phyloP scores from a whole-genome alignment of 2,329 filamentous ascomycete genomes.

The Talaromyces sp. region DNA sequence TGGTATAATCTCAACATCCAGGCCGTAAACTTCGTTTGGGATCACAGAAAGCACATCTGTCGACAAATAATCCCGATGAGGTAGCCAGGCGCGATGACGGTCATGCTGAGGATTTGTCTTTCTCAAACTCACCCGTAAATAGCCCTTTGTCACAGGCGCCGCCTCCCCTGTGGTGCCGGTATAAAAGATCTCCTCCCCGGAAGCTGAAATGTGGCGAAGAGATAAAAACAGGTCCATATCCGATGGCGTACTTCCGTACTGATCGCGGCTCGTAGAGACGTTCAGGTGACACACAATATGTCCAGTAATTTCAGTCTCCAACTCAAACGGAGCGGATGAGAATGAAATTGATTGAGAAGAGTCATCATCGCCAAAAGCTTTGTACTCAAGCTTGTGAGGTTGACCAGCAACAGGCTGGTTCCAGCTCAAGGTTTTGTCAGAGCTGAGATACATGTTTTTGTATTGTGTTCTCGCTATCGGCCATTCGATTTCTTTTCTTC shows the following conservation, averaged over 20 bases:
- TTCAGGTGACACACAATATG: conserved; percentile 62
- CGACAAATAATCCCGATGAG: conserved; percentile 41
- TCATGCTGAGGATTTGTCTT: neutral
- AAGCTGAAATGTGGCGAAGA: conserved; percentile 46
- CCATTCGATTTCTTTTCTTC: conserved; percentile 60
- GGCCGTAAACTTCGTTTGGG: conserved; percentile 42
- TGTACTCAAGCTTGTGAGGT: conserved; percentile 50
- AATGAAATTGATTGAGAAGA: conserved; percentile 55
- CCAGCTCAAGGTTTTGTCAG: neutral
- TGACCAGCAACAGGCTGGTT: neutral
- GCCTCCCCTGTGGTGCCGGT: conserved; percentile 54
- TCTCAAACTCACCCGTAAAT: conserved; percentile 50
- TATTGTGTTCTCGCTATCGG: conserved; percentile 63
- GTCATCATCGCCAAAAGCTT: conserved; percentile 55
- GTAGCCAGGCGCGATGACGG: conserved; percentile 35
- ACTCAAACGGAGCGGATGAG: conserved; percentile 33
- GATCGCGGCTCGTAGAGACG: conserved; percentile 49
- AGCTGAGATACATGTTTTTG: conserved; percentile 31
- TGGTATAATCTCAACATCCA: conserved; percentile 38
- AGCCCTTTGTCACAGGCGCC: conserved; percentile 52
- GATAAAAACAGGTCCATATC: conserved; percentile 56
- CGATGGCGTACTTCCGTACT: conserved; percentile 33
- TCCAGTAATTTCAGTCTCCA: conserved; percentile 59
- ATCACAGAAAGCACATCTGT: conserved; percentile 41
- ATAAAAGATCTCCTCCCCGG: conserved; percentile 50